phyloP scores from a whole-genome alignment of 164 flowering plant species.

The Piper betle region DNA sequence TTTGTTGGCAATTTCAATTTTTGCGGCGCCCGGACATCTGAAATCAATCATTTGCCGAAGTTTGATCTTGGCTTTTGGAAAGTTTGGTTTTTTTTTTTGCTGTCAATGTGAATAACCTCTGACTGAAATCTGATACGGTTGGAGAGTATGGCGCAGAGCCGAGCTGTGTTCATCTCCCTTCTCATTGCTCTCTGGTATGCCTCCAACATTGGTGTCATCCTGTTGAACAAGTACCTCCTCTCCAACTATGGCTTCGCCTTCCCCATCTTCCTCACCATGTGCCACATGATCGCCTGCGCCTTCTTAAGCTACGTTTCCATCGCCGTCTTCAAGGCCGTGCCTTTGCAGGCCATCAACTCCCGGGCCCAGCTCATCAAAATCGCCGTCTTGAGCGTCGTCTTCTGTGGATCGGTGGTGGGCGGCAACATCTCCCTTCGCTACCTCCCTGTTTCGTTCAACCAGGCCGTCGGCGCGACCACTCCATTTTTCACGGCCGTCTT shows the following conservation, averaged over 20 bases:
- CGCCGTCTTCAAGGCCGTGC: conserved; percentile 38
- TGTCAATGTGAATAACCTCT: too few relatives aligned
- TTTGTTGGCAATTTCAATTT: too few relatives aligned
- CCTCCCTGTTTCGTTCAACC: conserved; percentile 68
- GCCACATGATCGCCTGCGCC: conserved; percentile 78
- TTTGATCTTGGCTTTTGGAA: too few relatives aligned
- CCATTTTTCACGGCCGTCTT: conserved; percentile 74
- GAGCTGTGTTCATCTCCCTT: conserved; percentile 34
- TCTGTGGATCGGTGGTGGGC: conserved; percentile 67
- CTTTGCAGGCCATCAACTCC: conserved; percentile 46
- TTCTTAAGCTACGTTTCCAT: conserved; percentile 56
- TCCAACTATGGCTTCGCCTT: conserved; percentile 57
- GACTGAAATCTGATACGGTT: not conserved
- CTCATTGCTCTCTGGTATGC: conserved; percentile 52
- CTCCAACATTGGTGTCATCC: conserved; percentile 72
- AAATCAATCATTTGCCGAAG: too few relatives aligned
- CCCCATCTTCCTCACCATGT: conserved; percentile 80
- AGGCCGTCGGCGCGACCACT: conserved; percentile 78
- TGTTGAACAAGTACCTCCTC: conserved; percentile 57
- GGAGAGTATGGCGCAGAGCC: conserved; percentile 3
- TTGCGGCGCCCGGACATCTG: too few relatives aligned
- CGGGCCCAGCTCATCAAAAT: conserved; percentile 52
- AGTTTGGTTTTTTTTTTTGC: too few relatives aligned
- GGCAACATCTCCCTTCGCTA: conserved; percentile 61
- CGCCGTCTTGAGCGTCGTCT: conserved; percentile 44